Base-by-base conservation (phyloP, 2,329 filamentous ascomycete genomes). In the Ascosphaera apis region DNA sequence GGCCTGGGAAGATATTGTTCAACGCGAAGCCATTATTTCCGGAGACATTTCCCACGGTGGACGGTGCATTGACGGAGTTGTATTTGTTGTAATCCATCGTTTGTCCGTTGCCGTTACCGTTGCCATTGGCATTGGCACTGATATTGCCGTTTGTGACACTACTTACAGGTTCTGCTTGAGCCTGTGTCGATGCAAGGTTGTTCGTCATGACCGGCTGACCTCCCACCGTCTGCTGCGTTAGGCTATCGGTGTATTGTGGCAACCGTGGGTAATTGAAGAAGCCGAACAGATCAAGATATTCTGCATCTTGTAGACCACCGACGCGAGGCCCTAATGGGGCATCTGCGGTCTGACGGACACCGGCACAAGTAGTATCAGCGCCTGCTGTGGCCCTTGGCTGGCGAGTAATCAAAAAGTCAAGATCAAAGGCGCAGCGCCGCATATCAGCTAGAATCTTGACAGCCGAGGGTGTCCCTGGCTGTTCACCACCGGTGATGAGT, bases 181-280 rank as follows among this genome's bases (percentile, higher is more conserved):
- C n/a, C n/a, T n/a, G n/a, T n/a, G n/a, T n/a, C n/a, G n/a, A n/a
- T n/a, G n/a, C n/a, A n/a, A n/a, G n/a, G n/a, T n/a, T n/a, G n/a
- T n/a, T n/a, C n/a, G n/a, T n/a, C n/a, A n/a, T n/a, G n/a, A n/a
- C n/a, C n/a, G n/a, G n/a, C n/a, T n/a, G n/a, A n/a, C n/a, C n/a
- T n/a, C n/a, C n/a, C n/a, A n/a, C 18, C 18, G 27, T 11, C 12
- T 35, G 36, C n/a, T 49, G 48, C 4, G 54, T 47, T 15, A 32
- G 31, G 13, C 5, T 15, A 15, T 32, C 31, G 31, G 16, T 17
- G 31, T 3, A 49, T 38, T 15, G 58, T 54, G 67, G 67, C 16
- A 92, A 58, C 13, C 82, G 63, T 1, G 84, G 84, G 38, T 91
- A 72, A 50, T 92, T 92, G 63, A 92, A 93, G 50, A 91, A 92